Percentiles rank a stretch among this genome's conserved stretches.
Conservation (phyloP, 2,329 filamentous ascomycete genomes). For the Eurotiales sp. region DNA sequence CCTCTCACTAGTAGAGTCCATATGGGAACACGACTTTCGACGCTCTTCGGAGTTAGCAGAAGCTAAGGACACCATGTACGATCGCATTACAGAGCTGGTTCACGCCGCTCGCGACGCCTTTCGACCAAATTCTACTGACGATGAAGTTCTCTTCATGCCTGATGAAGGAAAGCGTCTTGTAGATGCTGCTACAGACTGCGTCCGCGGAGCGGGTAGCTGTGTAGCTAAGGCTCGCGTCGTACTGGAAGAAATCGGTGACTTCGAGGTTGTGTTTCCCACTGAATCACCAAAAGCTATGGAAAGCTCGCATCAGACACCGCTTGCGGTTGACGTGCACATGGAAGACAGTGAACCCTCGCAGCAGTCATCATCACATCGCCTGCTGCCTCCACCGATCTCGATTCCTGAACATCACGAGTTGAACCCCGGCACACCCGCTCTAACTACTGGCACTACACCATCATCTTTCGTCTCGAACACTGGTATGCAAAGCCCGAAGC, state of each 20-base stretch:
- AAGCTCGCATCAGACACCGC: conserved; percentile 20
- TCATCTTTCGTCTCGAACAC: conserved; percentile 44
- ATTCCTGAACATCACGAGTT: conserved; percentile 36
- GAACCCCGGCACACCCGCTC: conserved; percentile 31
- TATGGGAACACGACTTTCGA: conserved; percentile 72
- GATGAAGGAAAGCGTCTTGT: conserved; percentile 74
- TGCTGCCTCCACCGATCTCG: conserved; percentile 44
- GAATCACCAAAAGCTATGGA: conserved; percentile 14
- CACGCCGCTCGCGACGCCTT: conserved; percentile 77
- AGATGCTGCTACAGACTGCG: conserved; percentile 77
- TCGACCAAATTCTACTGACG: conserved; percentile 62
- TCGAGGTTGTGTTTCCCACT: conserved; percentile 67
- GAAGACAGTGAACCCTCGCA: conserved; percentile 9
- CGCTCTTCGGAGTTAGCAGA: conserved; percentile 64
- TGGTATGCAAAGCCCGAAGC: conserved; percentile 26
- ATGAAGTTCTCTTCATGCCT: conserved; percentile 74
- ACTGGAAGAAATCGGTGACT: conserved; percentile 85
- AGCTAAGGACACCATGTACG: conserved; percentile 72
- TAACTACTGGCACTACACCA: conserved; percentile 36
- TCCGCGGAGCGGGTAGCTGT: conserved; percentile 86
- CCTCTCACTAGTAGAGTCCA: conserved; percentile 73
- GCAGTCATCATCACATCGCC: conserved; percentile 34
- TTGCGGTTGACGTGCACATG: conserved; percentile 17
- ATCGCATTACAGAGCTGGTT: conserved; percentile 74
- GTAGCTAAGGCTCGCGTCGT: conserved; percentile 80